A percentile compares a stretch with the other conserved stretches of the same genome.
These are phyloP conservation scores for Ichthyophthirius multifiliis DNA, from an alignment of 169 alveolate genomes.

Conservation along the genomic window DNA sequence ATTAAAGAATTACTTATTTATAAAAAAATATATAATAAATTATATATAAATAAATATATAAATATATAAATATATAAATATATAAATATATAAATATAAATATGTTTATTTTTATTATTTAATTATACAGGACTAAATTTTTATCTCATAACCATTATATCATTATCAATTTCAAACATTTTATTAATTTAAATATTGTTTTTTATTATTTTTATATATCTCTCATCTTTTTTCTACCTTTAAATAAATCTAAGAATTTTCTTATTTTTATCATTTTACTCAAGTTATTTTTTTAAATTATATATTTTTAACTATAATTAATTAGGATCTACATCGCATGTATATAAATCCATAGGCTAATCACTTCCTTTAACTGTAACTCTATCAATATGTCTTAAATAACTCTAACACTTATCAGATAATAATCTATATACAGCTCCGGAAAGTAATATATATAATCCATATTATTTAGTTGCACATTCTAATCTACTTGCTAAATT, in stretches of 20 bases:
- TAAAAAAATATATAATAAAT: too few species aligned
- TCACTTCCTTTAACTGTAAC: slow-evolving; percentile 80
- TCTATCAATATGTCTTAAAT: slow-evolving; percentile 76
- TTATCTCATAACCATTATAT: slow-evolving; percentile 1
- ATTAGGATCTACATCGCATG: slow-evolving; percentile 66
- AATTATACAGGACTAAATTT: not conserved
- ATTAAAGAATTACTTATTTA: not conserved
- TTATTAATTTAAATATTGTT: not conserved
- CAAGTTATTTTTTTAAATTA: too few species aligned
- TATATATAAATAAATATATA: too few species aligned
- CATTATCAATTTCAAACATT: not conserved
- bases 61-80: not conserved
- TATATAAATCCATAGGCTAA: slow-evolving; percentile 67
- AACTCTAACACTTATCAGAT: slow-evolving; percentile 47
- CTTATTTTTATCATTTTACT: not conserved
- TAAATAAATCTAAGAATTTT: not conserved
- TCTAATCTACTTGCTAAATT: slow-evolving; percentile 80
- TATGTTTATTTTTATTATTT: too few species aligned
- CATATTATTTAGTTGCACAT: slow-evolving; percentile 70
- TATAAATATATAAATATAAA: slow-evolving; percentile 9
- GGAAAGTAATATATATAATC: slow-evolving; percentile 71
- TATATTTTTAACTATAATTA: not conserved
- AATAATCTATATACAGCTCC: slow-evolving; percentile 46
- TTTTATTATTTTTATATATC: not conserved
- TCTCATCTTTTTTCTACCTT: not conserved